Percentiles rank a stretch among this genome's conserved stretches.
phyloP scores from a whole-genome alignment of 441 rosid genomes.

The Gossypium schwendimanii region DNA sequence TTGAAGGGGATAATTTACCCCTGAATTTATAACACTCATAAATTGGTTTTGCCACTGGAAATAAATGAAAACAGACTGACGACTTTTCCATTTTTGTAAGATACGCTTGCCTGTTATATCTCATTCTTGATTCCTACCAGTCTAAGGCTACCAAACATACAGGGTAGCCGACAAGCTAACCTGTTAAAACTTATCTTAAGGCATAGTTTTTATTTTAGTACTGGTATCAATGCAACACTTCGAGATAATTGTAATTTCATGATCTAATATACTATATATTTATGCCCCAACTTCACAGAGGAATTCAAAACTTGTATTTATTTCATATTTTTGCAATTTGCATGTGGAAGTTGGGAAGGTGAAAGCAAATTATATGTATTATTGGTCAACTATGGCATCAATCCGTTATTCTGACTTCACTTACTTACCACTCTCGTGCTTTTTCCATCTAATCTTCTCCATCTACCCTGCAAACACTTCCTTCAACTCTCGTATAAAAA shows the following conservation, averaged over 20 bases:
- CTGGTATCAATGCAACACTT: too few species aligned
- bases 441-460: constrained; percentile 18
- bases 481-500: not conserved
- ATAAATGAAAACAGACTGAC: not conserved
- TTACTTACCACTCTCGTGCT: constrained; percentile 22
- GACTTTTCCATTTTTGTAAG: not conserved
- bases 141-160: not conserved
- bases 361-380: too few species aligned
- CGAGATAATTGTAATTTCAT: too few species aligned
- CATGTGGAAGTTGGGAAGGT: not conserved
- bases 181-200: not conserved
- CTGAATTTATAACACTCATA: not conserved
- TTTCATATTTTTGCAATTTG: not conserved
- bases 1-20: not conserved
- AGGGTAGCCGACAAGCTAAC: not conserved
- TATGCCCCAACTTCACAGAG: too few species aligned
- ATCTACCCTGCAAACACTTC: constrained; percentile 15
- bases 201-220: too few species aligned
- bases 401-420: not conserved
- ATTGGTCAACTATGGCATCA: not conserved
- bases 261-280: too few species aligned
- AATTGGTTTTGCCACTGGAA: not conserved
- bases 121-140: not conserved
- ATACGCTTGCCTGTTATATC: not conserved
- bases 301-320: too few species aligned